Conservation (phyloP, 129 eudicot genomes). For the Artemisia annua region DNA sequence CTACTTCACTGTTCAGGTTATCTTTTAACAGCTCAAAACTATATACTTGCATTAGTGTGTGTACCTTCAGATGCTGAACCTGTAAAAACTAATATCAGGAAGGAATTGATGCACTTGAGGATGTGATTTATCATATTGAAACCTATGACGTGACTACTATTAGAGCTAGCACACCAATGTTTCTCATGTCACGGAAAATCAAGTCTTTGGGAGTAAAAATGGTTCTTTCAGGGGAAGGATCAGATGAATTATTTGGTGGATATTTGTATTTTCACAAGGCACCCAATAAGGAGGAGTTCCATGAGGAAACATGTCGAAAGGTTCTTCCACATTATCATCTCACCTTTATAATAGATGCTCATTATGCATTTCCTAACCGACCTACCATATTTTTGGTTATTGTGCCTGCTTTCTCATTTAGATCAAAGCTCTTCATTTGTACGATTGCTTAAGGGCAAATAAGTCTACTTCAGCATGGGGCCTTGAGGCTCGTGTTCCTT, state of each 20-base stretch:
- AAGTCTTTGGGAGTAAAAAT: constrained; percentile 95
- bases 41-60: not conserved
- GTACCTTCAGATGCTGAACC: constrained; percentile 5
- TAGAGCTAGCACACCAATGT: constrained; percentile 99
- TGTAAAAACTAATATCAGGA: constrained; percentile 46
- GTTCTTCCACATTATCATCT: constrained; percentile 24
- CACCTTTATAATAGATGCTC: not conserved
- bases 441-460: constrained; percentile 97
- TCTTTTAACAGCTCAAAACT: not conserved
- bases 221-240: constrained; percentile 98
- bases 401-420: constrained; percentile 26
- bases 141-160: constrained; percentile 95
- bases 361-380: not conserved
- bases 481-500: constrained; percentile 98
- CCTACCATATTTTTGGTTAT: not conserved
- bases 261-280: constrained; percentile 96
- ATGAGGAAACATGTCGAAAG: constrained; percentile 90
- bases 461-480: constrained; percentile 99
- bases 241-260: constrained; percentile 97
- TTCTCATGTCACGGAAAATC: constrained; percentile 95
- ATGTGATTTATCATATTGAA: constrained; percentile 91
- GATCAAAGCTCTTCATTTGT: constrained; percentile 97
- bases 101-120: constrained; percentile 97
- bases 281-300: constrained; percentile 92
- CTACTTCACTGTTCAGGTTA: constrained; percentile 93